Evolutionary conservation across 768 basidiomycete genomes (phyloP), one percentile per base, ranked within the genome.

Genomic region (Tricholomella constricta): DNA sequence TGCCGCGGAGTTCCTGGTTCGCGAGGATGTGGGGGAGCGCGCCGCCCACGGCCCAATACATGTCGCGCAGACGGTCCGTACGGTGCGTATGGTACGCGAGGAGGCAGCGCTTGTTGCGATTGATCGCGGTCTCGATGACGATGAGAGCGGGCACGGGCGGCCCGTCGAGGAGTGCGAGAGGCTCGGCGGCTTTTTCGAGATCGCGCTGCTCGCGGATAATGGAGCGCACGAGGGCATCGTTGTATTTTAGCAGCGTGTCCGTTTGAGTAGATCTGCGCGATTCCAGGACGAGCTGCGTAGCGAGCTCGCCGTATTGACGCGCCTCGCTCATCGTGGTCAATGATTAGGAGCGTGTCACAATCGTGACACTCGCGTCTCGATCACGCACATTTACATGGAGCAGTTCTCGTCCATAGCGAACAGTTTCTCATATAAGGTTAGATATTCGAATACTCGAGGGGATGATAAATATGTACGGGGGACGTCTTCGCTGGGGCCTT

Each of bases 61-160:
- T 79, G 63, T 93, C 87, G 52, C 86, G 82, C 47, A 98, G 81
- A 47, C 86, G 84, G 65, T 92, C 88, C 34, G 92, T 71, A 50
- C 96, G 82, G 72, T 94, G 92, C 22, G 82, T 74, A 69, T 98
- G 93, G 71, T 98, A 99, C 0, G 93, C 94, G 40, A 98, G 82
- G 3, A 98, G 79, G 67, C 92, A 94, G n/a, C 97, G 88, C 69
- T 96, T 97, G 78, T 98, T 97, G 56, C 94, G 84, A 35, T 86
- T 78, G 61, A 96, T 88, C 32, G 91, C 85, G 7, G 95, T 91
- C 70, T 96, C 92, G 66, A 90, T 86, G 63, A 98, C 83, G 61
- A 92, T 81, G 55, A 95, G 73, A 17, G 85, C 81, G 2, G 83
- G 82, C 17, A 82, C 79, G 45, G 84, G 73, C 32, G 74, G 66